These are phyloP conservation scores for Brassica carinata DNA, from an alignment of 345 rosid species.

Conservation along the genomic window DNA sequence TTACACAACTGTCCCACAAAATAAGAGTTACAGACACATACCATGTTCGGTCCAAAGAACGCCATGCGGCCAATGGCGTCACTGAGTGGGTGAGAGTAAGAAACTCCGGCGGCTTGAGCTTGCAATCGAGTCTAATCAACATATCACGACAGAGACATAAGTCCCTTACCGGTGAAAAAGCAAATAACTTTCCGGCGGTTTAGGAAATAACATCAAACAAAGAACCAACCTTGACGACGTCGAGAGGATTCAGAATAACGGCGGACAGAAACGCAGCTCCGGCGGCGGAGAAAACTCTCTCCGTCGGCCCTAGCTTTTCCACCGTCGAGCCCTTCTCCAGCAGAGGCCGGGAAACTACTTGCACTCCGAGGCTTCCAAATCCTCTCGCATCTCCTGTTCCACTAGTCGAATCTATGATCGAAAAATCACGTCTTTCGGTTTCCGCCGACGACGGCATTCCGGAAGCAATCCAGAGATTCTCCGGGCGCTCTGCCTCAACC, in stretches of 20 bases:
- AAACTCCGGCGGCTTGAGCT: constrained; percentile 94
- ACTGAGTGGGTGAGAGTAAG: constrained; percentile 91
- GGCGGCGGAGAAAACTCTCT: constrained; percentile 83
- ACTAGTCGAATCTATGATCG: not conserved
- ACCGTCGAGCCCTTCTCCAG: constrained; percentile 36
- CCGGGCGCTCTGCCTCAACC: constrained; percentile 36
- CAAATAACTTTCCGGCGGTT: not conserved
- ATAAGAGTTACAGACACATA: constrained; percentile 29
- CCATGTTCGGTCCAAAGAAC: constrained; percentile 91
- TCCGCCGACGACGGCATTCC: constrained; percentile 24
- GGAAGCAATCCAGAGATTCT: constrained; percentile 38
- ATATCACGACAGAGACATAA: constrained; percentile 1
- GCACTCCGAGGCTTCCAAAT: constrained; percentile 14
- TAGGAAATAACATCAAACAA: constrained; percentile 7
- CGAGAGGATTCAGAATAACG: constrained; percentile 85
- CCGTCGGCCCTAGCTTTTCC: constrained; percentile 59
- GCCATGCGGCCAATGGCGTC: constrained; percentile 80
- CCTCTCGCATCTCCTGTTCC: constrained; percentile 30
- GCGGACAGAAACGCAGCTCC: constrained; percentile 94
- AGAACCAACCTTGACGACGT: constrained; percentile 75
- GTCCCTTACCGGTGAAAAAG: not conserved
- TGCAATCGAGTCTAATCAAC: constrained; percentile 81
- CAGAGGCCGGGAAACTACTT: constrained; percentile 28
- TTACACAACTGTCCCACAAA: not conserved
- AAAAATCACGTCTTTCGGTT: constrained; percentile 6